Evolutionary conservation across 768 basidiomycete genomes (phyloP).

Genomic region (Lyophyllum atratum): DNA sequence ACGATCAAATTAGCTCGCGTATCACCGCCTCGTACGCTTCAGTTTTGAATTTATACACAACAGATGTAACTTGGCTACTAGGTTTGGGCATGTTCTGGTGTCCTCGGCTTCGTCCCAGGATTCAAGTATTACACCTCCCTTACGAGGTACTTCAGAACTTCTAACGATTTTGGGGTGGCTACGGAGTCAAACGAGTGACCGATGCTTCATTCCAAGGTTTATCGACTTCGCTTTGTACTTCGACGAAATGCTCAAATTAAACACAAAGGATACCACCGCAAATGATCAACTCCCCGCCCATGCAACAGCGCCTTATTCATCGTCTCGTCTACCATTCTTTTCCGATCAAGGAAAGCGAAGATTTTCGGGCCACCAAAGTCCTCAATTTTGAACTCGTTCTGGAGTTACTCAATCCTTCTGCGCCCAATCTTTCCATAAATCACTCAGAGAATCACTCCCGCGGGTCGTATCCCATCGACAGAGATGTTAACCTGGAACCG

Average conservation of each 20-base stretch:
- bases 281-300: constrained; percentile 29
- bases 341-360: constrained; percentile 7
- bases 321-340: constrained; percentile 50
- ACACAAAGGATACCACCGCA: constrained; percentile 39
- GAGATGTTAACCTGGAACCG: constrained; percentile 12
- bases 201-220: constrained; percentile 58
- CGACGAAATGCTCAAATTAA: not conserved
- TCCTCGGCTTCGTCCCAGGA: constrained; percentile 34
- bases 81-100: constrained; percentile 65
- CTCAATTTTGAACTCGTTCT: constrained; percentile 44
- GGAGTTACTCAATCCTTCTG: constrained; percentile 5
- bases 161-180: constrained; percentile 49
- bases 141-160: constrained; percentile 42
- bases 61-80: constrained; percentile 26
- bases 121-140: constrained; percentile 46
- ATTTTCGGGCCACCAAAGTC: constrained; percentile 18
- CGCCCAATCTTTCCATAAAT: not conserved
- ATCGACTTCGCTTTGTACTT: not conserved
- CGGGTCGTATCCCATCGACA: not conserved
- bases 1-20: constrained; percentile 5
- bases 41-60: not conserved
- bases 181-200: constrained; percentile 24
- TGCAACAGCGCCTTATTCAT: constrained; percentile 38
- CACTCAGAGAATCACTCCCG: not conserved
- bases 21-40: constrained; percentile 44